Evolutionary conservation across 768 basidiomycete species (phyloP).

Genomic region (Pleurotus tuoliensis): DNA sequence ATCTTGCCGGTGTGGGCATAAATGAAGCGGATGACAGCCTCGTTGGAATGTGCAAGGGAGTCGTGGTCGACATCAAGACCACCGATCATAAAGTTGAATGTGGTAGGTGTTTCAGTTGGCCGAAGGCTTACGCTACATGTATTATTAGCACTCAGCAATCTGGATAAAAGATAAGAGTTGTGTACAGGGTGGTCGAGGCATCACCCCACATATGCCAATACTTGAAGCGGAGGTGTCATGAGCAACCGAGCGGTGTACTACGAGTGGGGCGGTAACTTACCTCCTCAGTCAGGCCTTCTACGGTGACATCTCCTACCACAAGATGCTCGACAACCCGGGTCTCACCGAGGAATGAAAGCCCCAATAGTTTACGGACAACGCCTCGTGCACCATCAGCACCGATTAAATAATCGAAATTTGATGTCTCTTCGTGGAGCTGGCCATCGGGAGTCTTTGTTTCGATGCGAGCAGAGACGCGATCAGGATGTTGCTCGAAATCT

Average conservation of each 20-base stretch:
- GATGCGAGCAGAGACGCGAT: slow-evolving; percentile 18
- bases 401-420: slow-evolving; percentile 16
- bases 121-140: slow-evolving; percentile 5
- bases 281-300: slow-evolving; percentile 35
- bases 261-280: slow-evolving; percentile 18
- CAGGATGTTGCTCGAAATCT: slow-evolving; percentile 20
- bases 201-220: slow-evolving; percentile 9
- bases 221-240: background rate
- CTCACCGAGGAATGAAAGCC: slow-evolving; percentile 25
- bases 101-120: slow-evolving; percentile 4
- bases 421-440: slow-evolving; percentile 8
- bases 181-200: background rate
- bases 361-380: slow-evolving; percentile 22
- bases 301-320: slow-evolving; percentile 31
- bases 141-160: background rate
- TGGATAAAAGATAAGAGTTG: background rate
- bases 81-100: slow-evolving; percentile 8
- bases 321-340: slow-evolving; percentile 21
- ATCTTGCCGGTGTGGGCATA: slow-evolving; percentile 13
- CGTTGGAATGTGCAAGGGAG: background rate
- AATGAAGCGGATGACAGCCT: slow-evolving; percentile 5
- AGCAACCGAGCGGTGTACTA: background rate
- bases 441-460: slow-evolving; percentile 7
- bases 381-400: slow-evolving; percentile 24
- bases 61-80: slow-evolving; percentile 6